Evolutionary conservation across 495 filamentous ascomycete genomes (phyloP).

Genomic region (Tirmania nivea): DNA sequence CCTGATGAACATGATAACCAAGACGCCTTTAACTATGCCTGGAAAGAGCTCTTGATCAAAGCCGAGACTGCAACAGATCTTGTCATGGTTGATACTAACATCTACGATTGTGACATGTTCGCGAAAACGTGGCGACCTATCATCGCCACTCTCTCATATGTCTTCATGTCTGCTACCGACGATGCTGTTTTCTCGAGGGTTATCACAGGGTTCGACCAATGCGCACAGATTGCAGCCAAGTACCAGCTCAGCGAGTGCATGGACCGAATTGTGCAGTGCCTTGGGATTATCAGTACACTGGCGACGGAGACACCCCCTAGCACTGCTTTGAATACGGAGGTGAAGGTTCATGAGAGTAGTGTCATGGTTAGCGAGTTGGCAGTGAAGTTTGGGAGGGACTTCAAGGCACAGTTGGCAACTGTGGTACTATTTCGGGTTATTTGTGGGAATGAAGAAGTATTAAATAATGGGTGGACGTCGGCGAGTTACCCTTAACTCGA

Average conservation of each 20-base stretch:
- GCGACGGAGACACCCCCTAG: conserved; percentile 51
- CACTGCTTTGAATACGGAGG: conserved; percentile 82
- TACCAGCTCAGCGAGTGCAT: conserved; percentile 67
- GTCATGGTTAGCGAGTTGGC: conserved; percentile 98
- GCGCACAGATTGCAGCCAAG: conserved; percentile 74
- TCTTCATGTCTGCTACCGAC: conserved; percentile 96
- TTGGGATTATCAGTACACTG: conserved; percentile 76
- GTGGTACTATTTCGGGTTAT: conserved; percentile 84
- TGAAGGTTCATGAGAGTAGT: conserved; percentile 73
- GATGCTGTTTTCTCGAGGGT: conserved; percentile 90
- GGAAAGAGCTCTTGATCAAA: conserved; percentile 83
- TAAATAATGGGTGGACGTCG: conserved; percentile 62
- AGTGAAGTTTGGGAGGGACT: conserved; percentile 87
- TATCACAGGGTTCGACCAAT: conserved; percentile 86
- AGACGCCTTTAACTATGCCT: conserved; percentile 89
- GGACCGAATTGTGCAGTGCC: conserved; percentile 72
- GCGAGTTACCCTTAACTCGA: conserved; percentile 24
- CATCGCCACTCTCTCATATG: conserved; percentile 83
- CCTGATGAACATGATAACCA: conserved; percentile 94
- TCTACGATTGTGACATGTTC: conserved; percentile 96
- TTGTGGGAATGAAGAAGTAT: conserved; percentile 53
- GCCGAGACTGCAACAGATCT: conserved; percentile 52
- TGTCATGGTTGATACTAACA: conserved; percentile 69
- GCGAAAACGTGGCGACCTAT: conserved; percentile 87
- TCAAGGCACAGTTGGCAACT: conserved; percentile 79